Percentiles rank a stretch among this genome's conserved stretches.
Conservation (phyloP, 2,329 filamentous ascomycete species). For the Pyrenochaeta sp. region DNA sequence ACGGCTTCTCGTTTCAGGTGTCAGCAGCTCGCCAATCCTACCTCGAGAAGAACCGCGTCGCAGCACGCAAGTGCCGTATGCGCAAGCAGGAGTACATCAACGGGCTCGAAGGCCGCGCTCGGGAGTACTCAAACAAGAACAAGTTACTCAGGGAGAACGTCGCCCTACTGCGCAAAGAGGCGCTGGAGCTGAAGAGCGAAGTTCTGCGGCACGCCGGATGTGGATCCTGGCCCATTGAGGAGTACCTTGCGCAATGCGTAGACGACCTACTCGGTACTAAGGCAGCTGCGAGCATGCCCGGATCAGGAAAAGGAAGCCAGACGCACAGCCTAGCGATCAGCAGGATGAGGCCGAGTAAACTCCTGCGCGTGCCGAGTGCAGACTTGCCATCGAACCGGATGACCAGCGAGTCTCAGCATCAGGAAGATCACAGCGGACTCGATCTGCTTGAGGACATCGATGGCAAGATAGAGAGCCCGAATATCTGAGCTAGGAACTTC, state of each 20-base stretch:
- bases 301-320: neutral
- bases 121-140: slow-evolving; percentile 48
- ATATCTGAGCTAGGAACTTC: too few species aligned
- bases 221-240: slow-evolving; percentile 48
- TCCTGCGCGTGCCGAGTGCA: too few species aligned
- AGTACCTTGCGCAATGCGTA: slow-evolving; percentile 48
- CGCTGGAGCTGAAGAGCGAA: slow-evolving; percentile 48
- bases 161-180: slow-evolving; percentile 45
- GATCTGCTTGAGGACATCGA: slow-evolving; percentile 42
- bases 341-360: slow-evolving; percentile 8
- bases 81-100: slow-evolving; percentile 70
- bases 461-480: too few species aligned
- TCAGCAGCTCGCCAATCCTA: slow-evolving; percentile 47
- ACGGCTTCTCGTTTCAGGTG: slow-evolving; percentile 44
- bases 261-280: slow-evolving; percentile 44
- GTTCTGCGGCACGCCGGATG: slow-evolving; percentile 49
- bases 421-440: slow-evolving; percentile 35
- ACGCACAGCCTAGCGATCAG: neutral
- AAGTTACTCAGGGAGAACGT: slow-evolving; percentile 46
- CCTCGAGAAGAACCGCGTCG: slow-evolving; percentile 75
- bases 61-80: slow-evolving; percentile 77
- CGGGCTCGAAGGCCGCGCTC: slow-evolving; percentile 57
- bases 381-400: too few species aligned
- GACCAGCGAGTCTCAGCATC: too few species aligned
- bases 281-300: slow-evolving; percentile 7